Evolutionary conservation across 257 asterid species (phyloP).

Genomic region (Solanum etuberosum): DNA sequence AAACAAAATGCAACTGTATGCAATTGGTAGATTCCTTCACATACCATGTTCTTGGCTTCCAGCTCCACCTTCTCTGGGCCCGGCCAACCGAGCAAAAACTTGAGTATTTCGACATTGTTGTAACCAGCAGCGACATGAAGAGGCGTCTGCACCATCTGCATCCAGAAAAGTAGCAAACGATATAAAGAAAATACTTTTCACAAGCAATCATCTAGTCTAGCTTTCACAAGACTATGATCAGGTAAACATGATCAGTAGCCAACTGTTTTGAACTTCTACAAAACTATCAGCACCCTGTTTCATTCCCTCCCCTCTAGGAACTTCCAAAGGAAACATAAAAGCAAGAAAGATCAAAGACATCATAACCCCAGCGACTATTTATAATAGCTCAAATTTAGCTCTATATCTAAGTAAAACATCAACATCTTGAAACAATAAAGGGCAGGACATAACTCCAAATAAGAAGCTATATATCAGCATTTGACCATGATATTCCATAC

Average conservation of each 20-base stretch:
- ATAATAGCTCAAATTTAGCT: neutral
- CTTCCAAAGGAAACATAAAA: neutral
- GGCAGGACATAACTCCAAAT: neutral
- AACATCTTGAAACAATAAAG: neutral
- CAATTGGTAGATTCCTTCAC: neutral
- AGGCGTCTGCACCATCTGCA: slow-evolving; percentile 95
- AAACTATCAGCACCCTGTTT: neutral
- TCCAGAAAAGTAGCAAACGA: neutral
- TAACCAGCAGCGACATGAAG: slow-evolving; percentile 97
- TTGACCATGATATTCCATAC: neutral
- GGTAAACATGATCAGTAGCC: neutral
- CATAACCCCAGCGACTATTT: neutral
- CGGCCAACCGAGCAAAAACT: slow-evolving; percentile 57
- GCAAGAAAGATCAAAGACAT: neutral
- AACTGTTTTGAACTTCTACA: neutral
- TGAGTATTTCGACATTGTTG: slow-evolving; percentile 65
- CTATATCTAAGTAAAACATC: neutral
- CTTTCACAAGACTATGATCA: neutral
- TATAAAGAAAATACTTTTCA: neutral
- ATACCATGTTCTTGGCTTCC: slow-evolving; percentile 93
- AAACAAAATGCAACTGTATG: neutral
- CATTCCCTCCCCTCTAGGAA: neutral
- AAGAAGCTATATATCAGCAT: neutral
- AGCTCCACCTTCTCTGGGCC: slow-evolving; percentile 77
- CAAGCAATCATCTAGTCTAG: neutral